phyloP scores from a whole-genome alignment of 202 grass and related monocot genomes.

The Alloteropsis angusta region DNA sequence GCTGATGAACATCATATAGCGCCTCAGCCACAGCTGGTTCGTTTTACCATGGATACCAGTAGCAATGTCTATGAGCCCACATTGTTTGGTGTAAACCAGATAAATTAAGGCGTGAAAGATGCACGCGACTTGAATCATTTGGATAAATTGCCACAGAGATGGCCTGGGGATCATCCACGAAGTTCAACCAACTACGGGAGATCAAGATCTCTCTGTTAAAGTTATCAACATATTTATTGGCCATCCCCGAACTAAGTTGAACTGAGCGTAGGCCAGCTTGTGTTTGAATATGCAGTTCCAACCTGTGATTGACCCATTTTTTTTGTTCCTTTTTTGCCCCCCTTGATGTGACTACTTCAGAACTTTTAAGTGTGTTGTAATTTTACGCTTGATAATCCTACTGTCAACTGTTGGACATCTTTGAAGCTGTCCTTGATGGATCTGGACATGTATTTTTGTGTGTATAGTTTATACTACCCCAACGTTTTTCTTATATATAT shows the following conservation, averaged over 20 bases:
- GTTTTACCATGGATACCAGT: constrained; percentile 32
- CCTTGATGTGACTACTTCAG: neutral
- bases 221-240: constrained; percentile 14
- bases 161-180: constrained; percentile 3
- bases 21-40: constrained; percentile 24
- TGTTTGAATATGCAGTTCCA: constrained; percentile 15
- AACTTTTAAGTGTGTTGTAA: neutral
- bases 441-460: neutral
- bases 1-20: constrained; percentile 35
- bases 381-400: neutral
- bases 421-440: constrained; percentile 1
- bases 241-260: constrained; percentile 11
- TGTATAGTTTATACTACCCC: neutral
- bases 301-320: constrained; percentile 18
- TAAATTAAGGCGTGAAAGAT: constrained; percentile 27
- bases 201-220: constrained; percentile 21
- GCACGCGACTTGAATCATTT: neutral
- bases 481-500: neutral
- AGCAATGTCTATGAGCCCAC: constrained; percentile 30
- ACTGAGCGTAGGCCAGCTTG: constrained; percentile 18
- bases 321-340: neutral
- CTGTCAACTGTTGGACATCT: neutral
- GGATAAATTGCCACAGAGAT: constrained; percentile 20
- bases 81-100: constrained; percentile 36
- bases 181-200: constrained; percentile 1